Evolutionary conservation across 1,284 basidiomycete genomes (phyloP).

Genomic region (Volvariella volvacea): DNA sequence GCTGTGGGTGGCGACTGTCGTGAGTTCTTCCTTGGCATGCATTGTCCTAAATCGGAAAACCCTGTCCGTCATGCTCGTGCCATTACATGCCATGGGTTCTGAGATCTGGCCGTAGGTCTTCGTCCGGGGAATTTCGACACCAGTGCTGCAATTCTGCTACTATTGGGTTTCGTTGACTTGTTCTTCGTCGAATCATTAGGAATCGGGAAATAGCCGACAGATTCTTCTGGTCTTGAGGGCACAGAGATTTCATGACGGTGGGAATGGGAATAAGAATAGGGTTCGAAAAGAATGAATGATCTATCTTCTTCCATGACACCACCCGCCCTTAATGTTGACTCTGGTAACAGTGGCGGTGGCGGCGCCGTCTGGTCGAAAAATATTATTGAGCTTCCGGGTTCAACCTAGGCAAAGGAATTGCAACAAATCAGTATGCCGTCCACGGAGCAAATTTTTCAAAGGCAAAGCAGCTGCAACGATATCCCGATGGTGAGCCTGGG

Average conservation of each 20-base stretch:
- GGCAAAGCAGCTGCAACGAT: too few relatives aligned
- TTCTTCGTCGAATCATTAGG: conserved; percentile 3
- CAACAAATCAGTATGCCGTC: too few relatives aligned
- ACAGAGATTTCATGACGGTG: conserved; percentile 11
- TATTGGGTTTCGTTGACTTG: background rate
- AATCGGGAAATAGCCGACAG: conserved; percentile 21
- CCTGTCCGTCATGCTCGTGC: too few relatives aligned
- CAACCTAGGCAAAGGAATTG: too few relatives aligned
- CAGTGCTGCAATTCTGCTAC: background rate
- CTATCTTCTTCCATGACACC: conserved; percentile 12
- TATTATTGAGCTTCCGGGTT: conserved; percentile 5
- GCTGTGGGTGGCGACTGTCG: too few relatives aligned
- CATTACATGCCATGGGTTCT: too few relatives aligned
- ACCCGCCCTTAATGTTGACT: conserved; percentile 11
- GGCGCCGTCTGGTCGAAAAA: background rate
- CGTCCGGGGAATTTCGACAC: background rate
- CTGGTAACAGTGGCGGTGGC: conserved; percentile 5
- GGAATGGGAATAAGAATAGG: background rate
- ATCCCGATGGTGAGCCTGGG: too few relatives aligned
- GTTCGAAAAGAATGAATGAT: conserved; percentile 15
- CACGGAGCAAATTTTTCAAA: too few relatives aligned
- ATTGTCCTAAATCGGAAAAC: too few relatives aligned
- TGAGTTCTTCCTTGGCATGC: too few relatives aligned
- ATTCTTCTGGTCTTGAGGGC: conserved; percentile 17
- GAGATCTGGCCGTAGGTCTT: too few relatives aligned